These are phyloP conservation scores for Gossypium trilobum DNA, from an alignment of 441 rosid genomes.

Conservation along the genomic window DNA sequence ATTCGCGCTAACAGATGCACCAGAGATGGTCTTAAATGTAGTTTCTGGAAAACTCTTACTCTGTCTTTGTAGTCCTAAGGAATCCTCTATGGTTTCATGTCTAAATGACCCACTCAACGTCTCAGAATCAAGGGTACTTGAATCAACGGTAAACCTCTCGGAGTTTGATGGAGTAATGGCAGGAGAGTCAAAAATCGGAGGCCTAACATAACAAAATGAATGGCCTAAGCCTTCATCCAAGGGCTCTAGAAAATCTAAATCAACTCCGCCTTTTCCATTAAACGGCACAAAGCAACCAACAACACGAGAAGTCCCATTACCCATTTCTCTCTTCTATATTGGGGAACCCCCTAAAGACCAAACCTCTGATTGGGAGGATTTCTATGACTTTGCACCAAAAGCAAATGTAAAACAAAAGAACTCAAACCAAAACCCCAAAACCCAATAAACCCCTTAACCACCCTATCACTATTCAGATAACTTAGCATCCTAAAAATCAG, in stretches of 20 bases:
- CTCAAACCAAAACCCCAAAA: constrained; percentile 35
- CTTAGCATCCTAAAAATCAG: constrained; percentile 51
- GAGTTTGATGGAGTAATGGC: constrained; percentile 84
- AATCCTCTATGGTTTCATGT: constrained; percentile 66
- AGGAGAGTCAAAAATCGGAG: constrained; percentile 69
- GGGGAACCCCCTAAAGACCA: constrained; percentile 23
- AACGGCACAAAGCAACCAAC: constrained; percentile 86
- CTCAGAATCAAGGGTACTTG: constrained; percentile 85
- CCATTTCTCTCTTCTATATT: constrained; percentile 43
- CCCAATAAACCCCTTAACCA: constrained; percentile 54
- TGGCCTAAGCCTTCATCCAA: constrained; percentile 92
- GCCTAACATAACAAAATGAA: constrained; percentile 89
- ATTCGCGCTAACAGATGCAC: constrained; percentile 94
- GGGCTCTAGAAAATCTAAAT: constrained; percentile 75
- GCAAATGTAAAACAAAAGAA: constrained; percentile 38
- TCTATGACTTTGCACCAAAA: constrained; percentile 43
- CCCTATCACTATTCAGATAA: constrained; percentile 37
- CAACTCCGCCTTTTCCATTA: constrained; percentile 66
- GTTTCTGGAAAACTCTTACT: constrained; percentile 65
- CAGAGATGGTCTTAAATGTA: constrained; percentile 79
- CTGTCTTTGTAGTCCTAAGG: constrained; percentile 42
- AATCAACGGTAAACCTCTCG: constrained; percentile 87
- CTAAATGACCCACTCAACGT: constrained; percentile 76
- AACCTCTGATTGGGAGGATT: constrained; percentile 38
- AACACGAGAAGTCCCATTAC: constrained; percentile 90